Percentiles rank a stretch among this genome's conserved stretches.
Evolutionary conservation across 257 asterid species (phyloP).

Genomic region (Solanum chiquidenum): DNA sequence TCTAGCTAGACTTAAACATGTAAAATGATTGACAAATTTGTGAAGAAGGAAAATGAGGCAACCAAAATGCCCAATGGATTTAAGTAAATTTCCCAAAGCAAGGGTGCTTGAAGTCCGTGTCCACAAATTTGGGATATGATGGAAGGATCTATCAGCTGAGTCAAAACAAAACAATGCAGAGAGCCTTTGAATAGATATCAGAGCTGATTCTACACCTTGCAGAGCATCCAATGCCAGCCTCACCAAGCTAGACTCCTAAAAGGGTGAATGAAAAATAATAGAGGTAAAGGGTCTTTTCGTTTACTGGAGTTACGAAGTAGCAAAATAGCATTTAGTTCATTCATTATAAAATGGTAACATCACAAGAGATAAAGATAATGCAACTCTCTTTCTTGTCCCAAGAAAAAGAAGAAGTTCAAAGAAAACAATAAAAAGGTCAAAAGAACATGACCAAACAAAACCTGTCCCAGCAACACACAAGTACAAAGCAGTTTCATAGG

Average conservation of each 20-base stretch:
- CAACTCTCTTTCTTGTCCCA: background rate
- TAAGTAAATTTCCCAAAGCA: constrained; percentile 69
- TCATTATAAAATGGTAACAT: background rate
- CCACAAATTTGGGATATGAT: constrained; percentile 72
- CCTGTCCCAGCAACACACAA: background rate
- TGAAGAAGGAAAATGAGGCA: constrained; percentile 60
- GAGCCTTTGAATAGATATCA: constrained; percentile 52
- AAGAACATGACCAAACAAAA: background rate
- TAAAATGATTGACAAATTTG: constrained; percentile 56
- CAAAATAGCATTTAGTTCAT: background rate
- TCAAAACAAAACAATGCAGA: constrained; percentile 47
- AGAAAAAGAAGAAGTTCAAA: background rate
- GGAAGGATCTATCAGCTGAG: constrained; percentile 79
- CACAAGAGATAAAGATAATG: background rate
- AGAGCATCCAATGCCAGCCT: constrained; percentile 82
- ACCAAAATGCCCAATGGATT: constrained; percentile 74
- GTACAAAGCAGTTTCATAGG: background rate
- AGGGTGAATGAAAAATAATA: background rate
- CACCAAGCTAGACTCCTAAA: constrained; percentile 87
- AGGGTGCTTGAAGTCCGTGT: constrained; percentile 65
- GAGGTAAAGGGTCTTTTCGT: background rate
- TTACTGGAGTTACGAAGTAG: background rate
- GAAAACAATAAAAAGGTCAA: background rate
- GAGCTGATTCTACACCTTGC: constrained; percentile 80
- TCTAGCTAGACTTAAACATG: constrained; percentile 29